Evolutionary conservation across 495 filamentous ascomycete genomes (phyloP), one percentile per base, ranked within the genome.

Genomic region (Penicillium steckii): DNA sequence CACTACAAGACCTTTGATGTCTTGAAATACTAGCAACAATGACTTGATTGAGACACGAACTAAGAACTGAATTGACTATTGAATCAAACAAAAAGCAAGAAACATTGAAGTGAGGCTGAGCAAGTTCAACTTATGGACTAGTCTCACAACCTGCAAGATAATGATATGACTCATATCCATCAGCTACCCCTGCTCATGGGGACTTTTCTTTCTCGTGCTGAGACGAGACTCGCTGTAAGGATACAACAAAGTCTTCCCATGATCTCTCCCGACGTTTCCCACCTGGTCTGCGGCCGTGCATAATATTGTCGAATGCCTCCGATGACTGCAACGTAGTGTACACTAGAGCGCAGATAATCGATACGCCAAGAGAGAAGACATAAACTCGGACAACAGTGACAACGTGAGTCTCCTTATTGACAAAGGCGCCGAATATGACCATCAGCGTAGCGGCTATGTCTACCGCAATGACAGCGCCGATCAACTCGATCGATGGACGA

Each of bases 191-290:
- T 21, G 18, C 23, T 21, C 38, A 23, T 19, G 35, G 4, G 2
- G n/a, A 13, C 17, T 38, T 38, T 19, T 38, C 35, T 15, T 41
- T 21, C 38, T 41, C 38, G 18, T 41, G 38, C 38, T 41, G 38
- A 8, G 8, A 22, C 8, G 38, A 41, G 4, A 90, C 86, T 72
- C 89, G 87, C 76, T 93, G 89, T 60, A 92, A 79, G 41, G 87
- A 88, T 67, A 92, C 86, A 62, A 89, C 79, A 56, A 95, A 93
- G 69, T 96, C 91, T 74, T 96, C 91, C 52, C 90, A 71, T 2
- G 81, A 84, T 48, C 87, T 77, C 74, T 92, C 85, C 72, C 86
- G 88, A 56, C 80, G 75, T 66, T 81, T 84, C 68, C 84, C 85
- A 74, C 88, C 87, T 44, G 82, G 83, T 50, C 82, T 83, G 77